Evolutionary conservation across 2,329 filamentous ascomycete genomes (phyloP).

Genomic region (Metarhizium sp.): DNA sequence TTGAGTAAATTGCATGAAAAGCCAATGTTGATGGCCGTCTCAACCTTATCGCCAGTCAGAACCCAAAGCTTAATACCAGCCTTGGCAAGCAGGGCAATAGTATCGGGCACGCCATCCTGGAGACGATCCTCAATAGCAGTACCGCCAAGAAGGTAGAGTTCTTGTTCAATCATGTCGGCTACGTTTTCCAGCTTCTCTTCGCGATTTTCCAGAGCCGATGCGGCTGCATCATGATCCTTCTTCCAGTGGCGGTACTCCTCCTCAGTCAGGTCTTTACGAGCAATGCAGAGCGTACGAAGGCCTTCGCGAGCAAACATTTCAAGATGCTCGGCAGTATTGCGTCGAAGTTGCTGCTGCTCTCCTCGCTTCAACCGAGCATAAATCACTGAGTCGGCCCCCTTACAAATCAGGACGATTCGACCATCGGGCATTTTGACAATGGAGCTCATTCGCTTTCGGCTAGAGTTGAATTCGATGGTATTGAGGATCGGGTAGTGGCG

Average conservation of each 20-base stretch:
- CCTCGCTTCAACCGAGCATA: constrained; percentile 82
- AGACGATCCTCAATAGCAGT: constrained; percentile 96
- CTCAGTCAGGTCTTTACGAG: constrained; percentile 70
- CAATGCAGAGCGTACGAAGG: constrained; percentile 88
- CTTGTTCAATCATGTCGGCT: constrained; percentile 82
- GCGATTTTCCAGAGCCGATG: constrained; percentile 71
- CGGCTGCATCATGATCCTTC: constrained; percentile 77
- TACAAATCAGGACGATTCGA: constrained; percentile 86
- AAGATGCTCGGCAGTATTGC: constrained; percentile 80
- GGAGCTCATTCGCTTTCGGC: constrained; percentile 93
- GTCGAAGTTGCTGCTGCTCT: constrained; percentile 75
- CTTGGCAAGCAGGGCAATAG: constrained; percentile 80
- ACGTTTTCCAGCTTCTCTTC: constrained; percentile 90
- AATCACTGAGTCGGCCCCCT: constrained; percentile 94
- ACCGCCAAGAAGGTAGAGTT: constrained; percentile 79
- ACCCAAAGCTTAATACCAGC: constrained; percentile 99
- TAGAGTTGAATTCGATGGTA: constrained; percentile 95
- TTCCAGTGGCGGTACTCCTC: constrained; percentile 80
- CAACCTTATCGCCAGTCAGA: constrained; percentile 94
- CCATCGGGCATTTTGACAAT: constrained; percentile 92
- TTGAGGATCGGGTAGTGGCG: constrained; percentile 81
- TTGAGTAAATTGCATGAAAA: constrained; percentile 97
- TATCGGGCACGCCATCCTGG: constrained; percentile 93
- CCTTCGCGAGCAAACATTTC: constrained; percentile 97
- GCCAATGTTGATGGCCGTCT: constrained; percentile 98